Base-by-base conservation (phyloP, 2,329 filamentous ascomycete species). In the Pseudonectria buxi region DNA sequence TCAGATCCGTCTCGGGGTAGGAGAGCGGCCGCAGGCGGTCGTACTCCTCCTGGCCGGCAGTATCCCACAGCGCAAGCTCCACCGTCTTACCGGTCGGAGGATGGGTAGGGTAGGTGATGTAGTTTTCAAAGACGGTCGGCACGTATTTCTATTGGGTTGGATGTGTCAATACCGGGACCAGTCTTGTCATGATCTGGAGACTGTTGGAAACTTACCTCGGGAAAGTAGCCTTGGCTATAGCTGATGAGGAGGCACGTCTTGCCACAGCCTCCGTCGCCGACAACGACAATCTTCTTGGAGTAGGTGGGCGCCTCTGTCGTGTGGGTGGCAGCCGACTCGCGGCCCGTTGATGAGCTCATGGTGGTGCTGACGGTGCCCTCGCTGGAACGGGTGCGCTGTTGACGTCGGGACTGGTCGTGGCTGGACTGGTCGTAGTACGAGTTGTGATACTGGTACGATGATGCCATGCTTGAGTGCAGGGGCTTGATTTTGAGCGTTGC, bases 281-380 rank as follows among this genome's bases (percentile, higher is more conserved):
- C 92, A 33, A 98, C 92, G 29, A 98, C 92, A 59, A 98, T 92
- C 75, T 98, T 98, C 74, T 98, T 98, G 50, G 90, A 96, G 67
- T 92, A 95, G 38, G 86, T 78, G 4, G 90, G 89, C 15, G 85
- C 86, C 58, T 94, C 87, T 32, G 90, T 95, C 64, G 90, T 77
- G 61, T 86, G 81, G 35, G 90, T 95, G 42, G 75, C 81, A 40
- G 84, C 78, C 31, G 85, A 89, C 62, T 89, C 81, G 56, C 81
- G 74, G 52, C 82, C 83, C 32, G 79, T 83, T 34, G 81, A 82
- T 44, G 76, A 73, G 64, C 84, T 90, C 65, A 81, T 81, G 60
- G 80, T 81, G 47, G 87, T 94, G 73, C 84, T 90, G 61, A 88
- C 83, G 45, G 86, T 94, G 58, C 87, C 87, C 64, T 94, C 86